phyloP scores from a whole-genome alignment of 306 rosid genomes.

The Mimosa pudica region DNA sequence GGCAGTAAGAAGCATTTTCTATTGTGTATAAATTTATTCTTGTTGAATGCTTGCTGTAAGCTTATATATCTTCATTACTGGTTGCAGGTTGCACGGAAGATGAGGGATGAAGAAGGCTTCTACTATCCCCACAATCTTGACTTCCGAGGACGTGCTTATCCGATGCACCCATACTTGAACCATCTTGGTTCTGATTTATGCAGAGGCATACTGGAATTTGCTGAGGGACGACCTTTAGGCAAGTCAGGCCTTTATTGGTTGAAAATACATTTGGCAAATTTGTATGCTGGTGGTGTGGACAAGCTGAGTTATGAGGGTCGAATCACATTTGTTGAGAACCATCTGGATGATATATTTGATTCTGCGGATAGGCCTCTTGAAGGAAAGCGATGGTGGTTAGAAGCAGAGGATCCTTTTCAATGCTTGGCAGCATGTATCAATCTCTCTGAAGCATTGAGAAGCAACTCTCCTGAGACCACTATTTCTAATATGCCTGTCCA shows the following conservation, averaged over 20 bases:
- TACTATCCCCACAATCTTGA: constrained; percentile 97
- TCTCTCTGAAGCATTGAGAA: constrained; percentile 88
- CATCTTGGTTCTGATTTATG: constrained; percentile 98
- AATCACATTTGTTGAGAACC: constrained; percentile 64
- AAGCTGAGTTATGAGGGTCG: constrained; percentile 77
- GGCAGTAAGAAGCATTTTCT: constrained; percentile 65
- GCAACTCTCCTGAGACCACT: constrained; percentile 81
- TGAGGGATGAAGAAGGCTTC: constrained; percentile 96
- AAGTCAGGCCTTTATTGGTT: constrained; percentile 88
- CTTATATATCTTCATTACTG: constrained; percentile 27
- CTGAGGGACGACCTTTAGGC: constrained; percentile 88
- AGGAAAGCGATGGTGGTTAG: constrained; percentile 92
- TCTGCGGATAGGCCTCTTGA: constrained; percentile 90
- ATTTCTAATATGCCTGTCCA: constrained; percentile 88
- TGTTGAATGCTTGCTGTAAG: constrained; percentile 21
- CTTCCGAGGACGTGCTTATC: constrained; percentile 98
- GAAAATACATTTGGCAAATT: constrained; percentile 94
- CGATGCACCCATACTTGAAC: constrained; percentile 93
- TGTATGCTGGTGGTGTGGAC: constrained; percentile 92
- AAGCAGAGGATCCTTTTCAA: constrained; percentile 98
- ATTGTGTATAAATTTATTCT: constrained; percentile 28
- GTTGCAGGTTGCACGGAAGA: constrained; percentile 88
- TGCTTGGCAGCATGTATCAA: constrained; percentile 87
- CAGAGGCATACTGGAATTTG: constrained; percentile 90
- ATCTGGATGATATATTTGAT: constrained; percentile 76